Evolutionary conservation across 495 filamentous ascomycete species (phyloP).

Genomic region (Penicillium maclennaniae): DNA sequence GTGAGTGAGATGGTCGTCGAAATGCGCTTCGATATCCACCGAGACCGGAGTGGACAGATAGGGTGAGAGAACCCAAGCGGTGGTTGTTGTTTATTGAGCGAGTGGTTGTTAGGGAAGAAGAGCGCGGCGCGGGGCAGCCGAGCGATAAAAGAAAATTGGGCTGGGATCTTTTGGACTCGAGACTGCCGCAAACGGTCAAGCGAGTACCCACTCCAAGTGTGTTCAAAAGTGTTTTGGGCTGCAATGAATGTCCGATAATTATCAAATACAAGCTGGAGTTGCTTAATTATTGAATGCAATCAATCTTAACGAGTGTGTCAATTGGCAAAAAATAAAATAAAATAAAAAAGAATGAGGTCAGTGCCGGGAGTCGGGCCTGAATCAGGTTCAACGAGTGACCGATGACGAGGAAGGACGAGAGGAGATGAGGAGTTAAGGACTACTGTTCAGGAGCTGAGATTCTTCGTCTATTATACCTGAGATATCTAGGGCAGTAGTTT

Average conservation of each 20-base stretch:
- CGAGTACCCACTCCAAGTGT: conserved; percentile 6
- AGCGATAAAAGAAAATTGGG: conserved; percentile 26
- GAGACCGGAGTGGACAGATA: conserved; percentile 18
- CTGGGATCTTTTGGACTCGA: neutral
- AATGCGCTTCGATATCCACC: conserved; percentile 30
- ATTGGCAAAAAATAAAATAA: too few relatives aligned
- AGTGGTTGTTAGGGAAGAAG: conserved; percentile 15
- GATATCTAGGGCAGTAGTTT: neutral
- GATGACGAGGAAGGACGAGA: conserved; percentile 4
- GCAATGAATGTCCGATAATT: neutral
- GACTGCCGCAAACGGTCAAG: conserved; percentile 27
- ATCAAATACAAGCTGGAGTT: neutral
- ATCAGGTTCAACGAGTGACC: neutral
- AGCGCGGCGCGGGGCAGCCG: conserved; percentile 19
- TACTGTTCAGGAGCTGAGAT: neutral
- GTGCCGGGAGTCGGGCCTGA: neutral
- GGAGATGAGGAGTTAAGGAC: neutral
- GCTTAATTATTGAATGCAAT: neutral
- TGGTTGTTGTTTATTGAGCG: conserved; percentile 16
- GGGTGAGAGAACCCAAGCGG: conserved; percentile 1
- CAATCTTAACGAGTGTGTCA: neutral
- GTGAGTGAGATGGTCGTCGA: conserved; percentile 3
- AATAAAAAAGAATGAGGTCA: conserved; percentile 1
- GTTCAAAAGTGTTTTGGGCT: neutral
- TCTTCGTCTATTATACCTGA: conserved; percentile 16